Base-by-base conservation (phyloP, 176 grass and related monocot species). In the Oryza meyeriana region DNA sequence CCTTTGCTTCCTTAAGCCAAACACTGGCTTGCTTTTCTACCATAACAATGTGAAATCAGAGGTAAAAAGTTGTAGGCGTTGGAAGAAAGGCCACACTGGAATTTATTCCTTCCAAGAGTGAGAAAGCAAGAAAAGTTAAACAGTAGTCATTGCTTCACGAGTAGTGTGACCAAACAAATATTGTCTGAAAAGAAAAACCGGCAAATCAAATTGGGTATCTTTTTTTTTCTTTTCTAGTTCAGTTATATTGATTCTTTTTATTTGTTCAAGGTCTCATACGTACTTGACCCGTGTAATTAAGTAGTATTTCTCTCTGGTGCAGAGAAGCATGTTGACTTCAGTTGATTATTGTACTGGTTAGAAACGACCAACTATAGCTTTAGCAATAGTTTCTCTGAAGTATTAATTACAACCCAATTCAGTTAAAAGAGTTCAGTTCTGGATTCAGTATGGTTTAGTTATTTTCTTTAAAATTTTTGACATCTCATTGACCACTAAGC, bases 1-100 rank as follows among this genome's bases (percentile, higher is more conserved):
- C 52, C 71, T 70, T 89, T 89, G 71, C 71, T 71, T 85, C 77
- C 77, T 42, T 85, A 62, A 81, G 39, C 82, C 77, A 85, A 77
- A 85, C 87, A 89, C 64, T 69, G 5, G 61, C 24, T 20, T n/a
- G 0, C 39, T 69, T 89, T 75, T 40, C 25, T 69, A 42, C 40
- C 63, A 66, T 58, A 36, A 24, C 18, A 76, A n/a, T 76, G 82
- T 89, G 87, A 89, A 89, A 76, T 22, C 64, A 64, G 27, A 76
- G 12, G 31, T 75, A 40, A 30, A 69, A 84, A 80, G 75, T 5
- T 32, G 11, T 47, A 7, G 12, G 16, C 44, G 36, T 27, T 34
- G 13, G 29, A 71, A 29, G 44, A 29, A 33, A 64, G 27, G 32
- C 9, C 71, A 31, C 4, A 26, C 30, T 48, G 36, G 27, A 7